These are phyloP conservation scores for Geoglossum cookeanum DNA, from an alignment of 2,329 filamentous ascomycete species.

Conservation along the genomic window DNA sequence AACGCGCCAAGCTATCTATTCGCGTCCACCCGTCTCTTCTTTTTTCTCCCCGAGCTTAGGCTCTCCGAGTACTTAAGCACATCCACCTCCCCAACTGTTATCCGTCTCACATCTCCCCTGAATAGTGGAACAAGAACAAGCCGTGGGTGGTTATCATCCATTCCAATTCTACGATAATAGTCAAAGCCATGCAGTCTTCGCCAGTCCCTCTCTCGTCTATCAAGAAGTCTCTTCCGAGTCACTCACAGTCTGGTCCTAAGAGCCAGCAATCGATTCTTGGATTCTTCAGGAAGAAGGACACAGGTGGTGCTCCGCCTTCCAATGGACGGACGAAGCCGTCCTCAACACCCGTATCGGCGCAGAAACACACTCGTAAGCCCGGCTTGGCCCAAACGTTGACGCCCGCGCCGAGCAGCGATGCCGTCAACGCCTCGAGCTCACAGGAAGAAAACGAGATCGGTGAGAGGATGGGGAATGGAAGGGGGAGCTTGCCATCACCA, in stretches of 20 bases:
- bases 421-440: constrained; percentile 44
- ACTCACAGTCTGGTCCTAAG: constrained; percentile 18
- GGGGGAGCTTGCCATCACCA: constrained; percentile 29
- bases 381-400: constrained; percentile 37
- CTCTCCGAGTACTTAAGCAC: not conserved
- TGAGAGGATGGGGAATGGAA: constrained; percentile 30
- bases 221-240: not conserved
- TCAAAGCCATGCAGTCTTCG: not conserved
- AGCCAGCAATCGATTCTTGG: constrained; percentile 56
- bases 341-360: constrained; percentile 7
- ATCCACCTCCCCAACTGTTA: not conserved
- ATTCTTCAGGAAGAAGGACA: constrained; percentile 49
- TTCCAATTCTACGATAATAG: not conserved
- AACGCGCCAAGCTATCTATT: not conserved
- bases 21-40: not conserved
- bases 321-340: not conserved
- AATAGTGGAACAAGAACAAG: not conserved
- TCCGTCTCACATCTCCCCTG: not conserved
- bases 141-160: not conserved
- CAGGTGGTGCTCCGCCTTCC: constrained; percentile 7
- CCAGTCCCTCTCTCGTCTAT: not conserved
- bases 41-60: not conserved
- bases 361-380: constrained; percentile 30
- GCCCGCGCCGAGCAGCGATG: constrained; percentile 67
- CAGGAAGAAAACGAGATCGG: constrained; percentile 40